These are phyloP conservation scores for Peltaster fructicola DNA, from an alignment of 2,329 filamentous ascomycete genomes.

Conservation along the genomic window DNA sequence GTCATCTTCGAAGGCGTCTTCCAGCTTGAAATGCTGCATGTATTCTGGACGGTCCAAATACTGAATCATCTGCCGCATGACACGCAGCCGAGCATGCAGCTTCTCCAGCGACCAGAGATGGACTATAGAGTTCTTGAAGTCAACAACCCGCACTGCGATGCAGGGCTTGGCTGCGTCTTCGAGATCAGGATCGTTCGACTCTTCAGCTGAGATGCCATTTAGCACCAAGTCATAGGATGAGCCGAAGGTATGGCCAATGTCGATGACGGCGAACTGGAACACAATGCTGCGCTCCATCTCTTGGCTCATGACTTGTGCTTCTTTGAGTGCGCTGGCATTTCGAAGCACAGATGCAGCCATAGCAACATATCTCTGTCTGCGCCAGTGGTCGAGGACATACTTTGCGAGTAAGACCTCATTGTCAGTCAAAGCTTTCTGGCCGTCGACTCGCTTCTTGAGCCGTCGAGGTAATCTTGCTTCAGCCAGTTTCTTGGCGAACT, in stretches of 20 bases:
- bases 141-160: constrained; percentile 74
- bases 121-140: constrained; percentile 72
- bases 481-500: constrained; percentile 70
- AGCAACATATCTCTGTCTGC: constrained; percentile 66
- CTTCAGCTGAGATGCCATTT: constrained; percentile 74
- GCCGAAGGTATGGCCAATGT: constrained; percentile 69
- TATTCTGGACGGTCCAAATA: constrained; percentile 93
- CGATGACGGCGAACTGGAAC: constrained; percentile 88
- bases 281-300: constrained; percentile 83
- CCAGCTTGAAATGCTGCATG: constrained; percentile 75
- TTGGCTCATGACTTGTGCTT: constrained; percentile 95
- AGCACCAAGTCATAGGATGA: constrained; percentile 95
- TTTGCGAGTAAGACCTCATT: constrained; percentile 55
- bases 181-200: constrained; percentile 50
- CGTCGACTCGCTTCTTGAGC: constrained; percentile 9
- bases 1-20: constrained; percentile 81
- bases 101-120: constrained; percentile 93
- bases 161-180: constrained; percentile 76
- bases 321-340: constrained; percentile 73
- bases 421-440: constrained; percentile 46
- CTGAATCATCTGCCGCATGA: constrained; percentile 94
- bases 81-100: constrained; percentile 65
- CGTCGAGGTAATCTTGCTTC: constrained; percentile 36
- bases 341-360: constrained; percentile 89
- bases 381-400: constrained; percentile 56